These are phyloP conservation scores for Fusarium praegraminearum DNA, from an alignment of 2,329 filamentous ascomycete genomes.

Conservation along the genomic window DNA sequence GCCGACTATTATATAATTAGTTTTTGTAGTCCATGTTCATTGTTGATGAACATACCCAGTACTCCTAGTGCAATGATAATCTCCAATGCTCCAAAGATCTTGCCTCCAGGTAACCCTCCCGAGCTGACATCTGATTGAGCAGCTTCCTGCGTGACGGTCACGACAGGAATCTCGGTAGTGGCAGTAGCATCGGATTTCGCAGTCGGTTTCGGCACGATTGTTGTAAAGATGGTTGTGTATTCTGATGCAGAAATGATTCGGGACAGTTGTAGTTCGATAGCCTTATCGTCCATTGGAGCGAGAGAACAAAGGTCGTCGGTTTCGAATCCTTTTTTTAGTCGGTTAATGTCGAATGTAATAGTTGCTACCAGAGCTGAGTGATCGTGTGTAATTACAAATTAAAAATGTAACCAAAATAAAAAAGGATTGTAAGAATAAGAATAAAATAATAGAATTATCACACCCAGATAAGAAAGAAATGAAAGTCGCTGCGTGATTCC, in stretches of 20 bases:
- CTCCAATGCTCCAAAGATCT: constrained; percentile 28
- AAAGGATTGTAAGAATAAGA: constrained; percentile 27
- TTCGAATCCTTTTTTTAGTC: neutral
- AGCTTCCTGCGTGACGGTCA: constrained; percentile 28
- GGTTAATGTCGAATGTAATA: neutral
- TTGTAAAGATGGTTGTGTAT: constrained; percentile 42
- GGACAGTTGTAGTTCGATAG: constrained; percentile 38
- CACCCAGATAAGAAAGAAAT: constrained; percentile 5
- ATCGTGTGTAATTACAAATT: constrained; percentile 24
- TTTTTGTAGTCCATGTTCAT: accelerated
- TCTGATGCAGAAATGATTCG: constrained; percentile 41
- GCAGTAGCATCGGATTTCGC: constrained; percentile 13
- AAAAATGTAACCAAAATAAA: constrained; percentile 3
- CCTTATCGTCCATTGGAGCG: constrained; percentile 24
- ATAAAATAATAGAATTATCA: constrained; percentile 13
- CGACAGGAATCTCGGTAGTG: constrained; percentile 1
- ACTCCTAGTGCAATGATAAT: constrained; percentile 42
- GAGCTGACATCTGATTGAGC: neutral
- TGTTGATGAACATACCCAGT: constrained; percentile 12
- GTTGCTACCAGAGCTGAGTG: constrained; percentile 25
- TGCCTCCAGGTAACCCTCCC: constrained; percentile 3
- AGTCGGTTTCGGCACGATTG: constrained; percentile 35
- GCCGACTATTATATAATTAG: constrained; percentile 8
- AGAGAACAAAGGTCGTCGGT: neutral
- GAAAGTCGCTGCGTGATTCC: constrained; percentile 34